Conservation (phyloP, 2,329 filamentous ascomycete species). For the Fusarium sp. region DNA sequence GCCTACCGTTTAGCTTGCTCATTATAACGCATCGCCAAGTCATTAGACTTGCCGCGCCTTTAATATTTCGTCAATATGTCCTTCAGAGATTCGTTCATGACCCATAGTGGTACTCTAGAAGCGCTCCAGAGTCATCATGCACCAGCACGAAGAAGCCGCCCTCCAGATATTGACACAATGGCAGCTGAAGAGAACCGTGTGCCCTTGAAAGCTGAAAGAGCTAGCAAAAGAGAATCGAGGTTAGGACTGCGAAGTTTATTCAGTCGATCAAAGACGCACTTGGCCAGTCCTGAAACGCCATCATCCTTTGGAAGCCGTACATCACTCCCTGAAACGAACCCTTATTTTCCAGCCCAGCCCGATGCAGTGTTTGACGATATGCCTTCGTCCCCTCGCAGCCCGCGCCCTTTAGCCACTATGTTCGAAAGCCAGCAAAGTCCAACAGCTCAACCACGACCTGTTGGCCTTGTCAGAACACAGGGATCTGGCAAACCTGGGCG, state of each 20-base stretch:
- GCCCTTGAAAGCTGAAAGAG: constrained; percentile 55
- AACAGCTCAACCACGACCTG: constrained; percentile 8
- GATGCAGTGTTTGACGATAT: constrained; percentile 50
- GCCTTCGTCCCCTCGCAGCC: constrained; percentile 39
- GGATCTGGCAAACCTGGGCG: constrained; percentile 36
- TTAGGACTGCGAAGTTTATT: constrained; percentile 63
- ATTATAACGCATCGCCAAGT: constrained; percentile 8
- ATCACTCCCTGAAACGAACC: constrained; percentile 57
- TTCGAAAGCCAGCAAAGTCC: constrained; percentile 34
- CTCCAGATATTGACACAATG: constrained; percentile 40
- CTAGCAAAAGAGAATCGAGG: constrained; percentile 60
- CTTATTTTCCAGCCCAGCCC: constrained; percentile 54
- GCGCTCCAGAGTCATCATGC: constrained; percentile 37
- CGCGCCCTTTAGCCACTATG: constrained; percentile 40
- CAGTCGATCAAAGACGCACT: constrained; percentile 53
- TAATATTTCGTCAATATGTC: constrained; percentile 21
- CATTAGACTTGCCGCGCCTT: neutral
- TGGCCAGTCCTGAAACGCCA: constrained; percentile 43
- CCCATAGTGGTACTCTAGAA: constrained; percentile 37
- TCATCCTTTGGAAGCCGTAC: constrained; percentile 54
- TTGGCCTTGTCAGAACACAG: constrained; percentile 17
- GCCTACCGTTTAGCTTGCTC: constrained; percentile 10
- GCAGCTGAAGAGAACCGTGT: constrained; percentile 48
- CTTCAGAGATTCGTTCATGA: constrained; percentile 41
- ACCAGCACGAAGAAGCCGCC: constrained; percentile 37